Evolutionary conservation across 2,329 filamentous ascomycete species (phyloP).

Genomic region (Cytospora piceae): DNA sequence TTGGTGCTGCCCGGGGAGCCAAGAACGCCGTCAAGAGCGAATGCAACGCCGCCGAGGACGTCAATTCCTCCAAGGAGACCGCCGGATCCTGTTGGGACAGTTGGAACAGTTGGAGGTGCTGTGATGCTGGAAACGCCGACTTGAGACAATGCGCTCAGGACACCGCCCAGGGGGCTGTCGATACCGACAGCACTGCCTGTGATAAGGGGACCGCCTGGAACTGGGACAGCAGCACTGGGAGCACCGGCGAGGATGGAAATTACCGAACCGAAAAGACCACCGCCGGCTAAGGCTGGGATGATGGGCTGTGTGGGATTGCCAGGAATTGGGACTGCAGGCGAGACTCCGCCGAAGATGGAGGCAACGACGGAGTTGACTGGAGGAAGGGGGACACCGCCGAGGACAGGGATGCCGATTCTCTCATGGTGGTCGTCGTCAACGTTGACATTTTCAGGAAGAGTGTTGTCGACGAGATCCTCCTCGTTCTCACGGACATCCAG

Average conservation of each 20-base stretch:
- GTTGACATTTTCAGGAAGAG: not conserved
- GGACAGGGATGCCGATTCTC: conserved; percentile 5
- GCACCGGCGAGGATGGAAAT: conserved; percentile 26
- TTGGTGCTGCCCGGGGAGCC: conserved; percentile 10
- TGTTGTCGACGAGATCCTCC: not conserved
- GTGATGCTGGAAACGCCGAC: conserved; percentile 13
- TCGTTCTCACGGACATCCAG: not conserved
- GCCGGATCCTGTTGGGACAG: conserved; percentile 10
- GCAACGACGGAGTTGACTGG: conserved; percentile 16
- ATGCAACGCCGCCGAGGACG: conserved; percentile 25
- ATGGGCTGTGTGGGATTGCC: conserved; percentile 9
- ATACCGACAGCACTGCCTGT: conserved; percentile 3
- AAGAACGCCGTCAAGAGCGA: conserved; percentile 22
- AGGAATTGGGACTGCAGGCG: conserved; percentile 5
- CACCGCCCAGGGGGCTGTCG: conserved; percentile 19
- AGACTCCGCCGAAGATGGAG: conserved; percentile 19
- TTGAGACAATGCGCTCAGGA: conserved; percentile 28
- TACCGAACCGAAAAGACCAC: conserved; percentile 24
- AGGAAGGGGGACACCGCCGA: conserved; percentile 6
- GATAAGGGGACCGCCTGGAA: not conserved
- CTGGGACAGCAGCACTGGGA: conserved; percentile 15
- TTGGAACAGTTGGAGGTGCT: conserved; percentile 10
- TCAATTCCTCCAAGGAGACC: conserved; percentile 10
- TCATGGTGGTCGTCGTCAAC: not conserved
- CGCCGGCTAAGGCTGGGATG: not conserved